Percentiles rank a stretch among this genome's conserved stretches.
Conservation (phyloP, 148 eudicot species). For the Rhododendron griersonianum region DNA sequence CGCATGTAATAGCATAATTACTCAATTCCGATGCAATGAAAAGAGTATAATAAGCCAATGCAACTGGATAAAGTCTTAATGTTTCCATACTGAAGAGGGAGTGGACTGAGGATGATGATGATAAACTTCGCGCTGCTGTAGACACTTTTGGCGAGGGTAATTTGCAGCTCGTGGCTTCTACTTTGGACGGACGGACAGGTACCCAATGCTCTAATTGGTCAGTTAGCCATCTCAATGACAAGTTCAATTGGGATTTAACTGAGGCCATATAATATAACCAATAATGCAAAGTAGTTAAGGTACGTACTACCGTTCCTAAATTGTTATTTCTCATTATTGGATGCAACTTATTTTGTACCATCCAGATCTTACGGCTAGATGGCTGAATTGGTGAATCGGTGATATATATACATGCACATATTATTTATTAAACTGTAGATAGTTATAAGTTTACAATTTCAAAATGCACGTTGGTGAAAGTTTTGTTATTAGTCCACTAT, state of each 20-base stretch:
- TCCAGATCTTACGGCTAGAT: background rate
- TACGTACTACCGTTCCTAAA: no score
- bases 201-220: conserved; percentile 96
- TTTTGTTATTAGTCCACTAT: background rate
- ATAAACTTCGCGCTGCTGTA: conserved; percentile 68
- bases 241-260: background rate
- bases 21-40: background rate
- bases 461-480: background rate
- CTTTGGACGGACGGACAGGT: conserved; percentile 82
- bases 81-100: conserved; percentile 69
- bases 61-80: conserved; percentile 47
- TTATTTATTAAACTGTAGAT: background rate
- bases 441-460: background rate
- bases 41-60: no score
- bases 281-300: background rate
- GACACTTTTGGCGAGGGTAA: conserved; percentile 75
- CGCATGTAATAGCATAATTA: background rate
- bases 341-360: background rate
- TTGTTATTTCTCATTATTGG: background rate
- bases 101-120: conserved; percentile 83
- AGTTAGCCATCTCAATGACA: conserved; percentile 24
- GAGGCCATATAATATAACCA: background rate
- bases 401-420: background rate
- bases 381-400: background rate
- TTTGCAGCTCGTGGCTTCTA: conserved; percentile 80